Conservation (phyloP, 192 early-diverging fungal species). For the Coemansia sp. region DNA sequence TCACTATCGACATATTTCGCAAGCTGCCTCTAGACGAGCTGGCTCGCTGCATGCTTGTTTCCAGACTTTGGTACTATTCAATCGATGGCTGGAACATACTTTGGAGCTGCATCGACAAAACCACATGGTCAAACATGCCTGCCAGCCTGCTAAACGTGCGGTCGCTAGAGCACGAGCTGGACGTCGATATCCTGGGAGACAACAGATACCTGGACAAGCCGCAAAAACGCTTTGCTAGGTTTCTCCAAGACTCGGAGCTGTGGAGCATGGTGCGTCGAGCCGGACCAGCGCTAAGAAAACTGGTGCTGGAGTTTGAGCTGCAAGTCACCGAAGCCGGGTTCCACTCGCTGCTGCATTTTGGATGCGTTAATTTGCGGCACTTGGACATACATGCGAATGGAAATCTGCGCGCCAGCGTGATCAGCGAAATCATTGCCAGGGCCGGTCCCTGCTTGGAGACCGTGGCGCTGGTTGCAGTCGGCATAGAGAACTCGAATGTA, state of each 20-base stretch:
- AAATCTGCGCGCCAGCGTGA: constrained; percentile 11
- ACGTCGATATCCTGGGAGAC: background rate
- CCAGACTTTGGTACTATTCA: constrained; percentile 30
- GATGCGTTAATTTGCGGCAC: constrained; percentile 30
- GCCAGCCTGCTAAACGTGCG: background rate
- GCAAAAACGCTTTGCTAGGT: background rate
- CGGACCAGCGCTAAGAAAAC: constrained; percentile 27
- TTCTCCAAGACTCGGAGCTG: constrained; percentile 12
- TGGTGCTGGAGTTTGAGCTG: constrained; percentile 23
- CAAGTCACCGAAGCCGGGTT: constrained; percentile 17
- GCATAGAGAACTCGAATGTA: constrained; percentile 17
- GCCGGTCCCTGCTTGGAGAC: constrained; percentile 14
- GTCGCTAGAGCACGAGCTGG: background rate
- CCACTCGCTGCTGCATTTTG: constrained; percentile 18
- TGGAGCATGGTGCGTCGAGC: constrained; percentile 25
- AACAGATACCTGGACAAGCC: background rate
- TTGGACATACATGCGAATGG: constrained; percentile 28
- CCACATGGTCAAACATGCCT: constrained; percentile 3
- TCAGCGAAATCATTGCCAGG: constrained; percentile 9
- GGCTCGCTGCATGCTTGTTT: constrained; percentile 35
- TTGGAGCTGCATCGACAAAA: constrained; percentile 33
- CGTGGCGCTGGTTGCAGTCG: constrained; percentile 19
- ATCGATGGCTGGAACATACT: constrained; percentile 22
- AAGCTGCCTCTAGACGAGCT: constrained; percentile 24
- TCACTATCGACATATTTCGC: constrained; percentile 31